Percentiles rank a stretch among this genome's conserved stretches.
These are phyloP conservation scores for Plicaturopsis crispa DNA, from an alignment of 768 basidiomycete species.

Conservation along the genomic window DNA sequence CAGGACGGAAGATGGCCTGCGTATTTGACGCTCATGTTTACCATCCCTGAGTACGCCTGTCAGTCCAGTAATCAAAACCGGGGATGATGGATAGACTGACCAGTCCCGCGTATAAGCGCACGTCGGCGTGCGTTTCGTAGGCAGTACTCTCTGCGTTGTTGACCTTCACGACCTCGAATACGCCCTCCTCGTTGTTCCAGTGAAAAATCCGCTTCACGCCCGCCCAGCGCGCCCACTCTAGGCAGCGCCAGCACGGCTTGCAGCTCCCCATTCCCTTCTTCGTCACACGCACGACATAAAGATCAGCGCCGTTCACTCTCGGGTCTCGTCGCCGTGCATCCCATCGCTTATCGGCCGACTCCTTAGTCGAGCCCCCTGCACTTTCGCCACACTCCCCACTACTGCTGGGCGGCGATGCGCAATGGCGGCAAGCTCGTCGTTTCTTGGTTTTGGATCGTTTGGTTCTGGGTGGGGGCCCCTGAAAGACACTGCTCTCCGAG, in stretches of 20 bases:
- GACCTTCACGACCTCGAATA: constrained; percentile 39
- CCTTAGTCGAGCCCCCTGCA: too few relatives aligned
- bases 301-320: constrained; percentile 42
- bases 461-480: too few relatives aligned
- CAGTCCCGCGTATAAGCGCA: constrained; percentile 26
- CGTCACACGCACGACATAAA: constrained; percentile 45
- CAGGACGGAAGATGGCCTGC: too few relatives aligned
- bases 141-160: constrained; percentile 27
- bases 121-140: constrained; percentile 41
- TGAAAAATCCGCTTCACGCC: constrained; percentile 51
- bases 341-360: constrained; percentile 24
- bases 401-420: too few relatives aligned
- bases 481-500: constrained; percentile 9
- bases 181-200: constrained; percentile 30
- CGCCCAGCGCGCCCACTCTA: constrained; percentile 52
- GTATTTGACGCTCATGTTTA: too few relatives aligned
- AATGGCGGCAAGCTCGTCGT: too few relatives aligned
- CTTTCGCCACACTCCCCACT: too few relatives aligned
- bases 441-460: too few relatives aligned
- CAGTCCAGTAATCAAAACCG: too few relatives aligned
- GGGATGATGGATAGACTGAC: constrained; percentile 9
- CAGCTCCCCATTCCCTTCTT: constrained; percentile 43
- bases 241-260: constrained; percentile 47
- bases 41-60: too few relatives aligned
- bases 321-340: constrained; percentile 28